Base-by-base conservation (phyloP, 2,329 filamentous ascomycete species). In the Cryphonectria carpinicola region DNA sequence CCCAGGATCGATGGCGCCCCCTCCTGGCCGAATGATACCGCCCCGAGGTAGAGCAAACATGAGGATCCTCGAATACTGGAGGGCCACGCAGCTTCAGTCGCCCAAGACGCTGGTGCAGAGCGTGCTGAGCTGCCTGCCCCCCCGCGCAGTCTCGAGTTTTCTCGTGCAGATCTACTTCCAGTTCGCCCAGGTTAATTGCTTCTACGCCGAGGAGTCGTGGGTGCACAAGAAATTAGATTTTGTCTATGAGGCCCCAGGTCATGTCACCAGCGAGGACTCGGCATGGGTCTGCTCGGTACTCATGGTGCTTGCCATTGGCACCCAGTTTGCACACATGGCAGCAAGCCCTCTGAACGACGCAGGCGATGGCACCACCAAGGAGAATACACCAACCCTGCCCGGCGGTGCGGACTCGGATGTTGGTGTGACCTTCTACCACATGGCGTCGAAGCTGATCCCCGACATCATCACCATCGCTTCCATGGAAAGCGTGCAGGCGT, bases 401-500 rank as follows among this genome's bases (percentile, higher is more conserved):
- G 43, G 37, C 14, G 66, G 74, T 22, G 58, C 70, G 19, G 85
- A 87, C 71, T 85, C 88, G 68, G 84, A 86, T 35, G 82, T 88
- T 1, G 87, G 87, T 4, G 79, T 87, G 8, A 84, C 84, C 35
- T 87, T 89, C 71, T 89, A 89, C 73, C 85, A 87, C 68, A 84
- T 85, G 73, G 86, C 87, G 0, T 84, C 83, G 37, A 85, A 84
- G 73, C 78, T 89, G 3, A 79, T 89, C 1, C 85, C 87, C 1
- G 87, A 89, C 70, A 84, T 88, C 52, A 88, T 89, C 68, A 85
- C 86, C 1, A 83, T 84, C 8, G 84, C 85, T 0, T 88, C 86
- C 1, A 80, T 88, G 14, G 84, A 88, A 73, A 88, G 87, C 72
- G 86, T 89, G 0, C 87, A 89, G 74, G 87, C 86, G 1, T 88